These are phyloP conservation scores for Brassica hybrid DNA, from an alignment of 441 rosid genomes.

Conservation along the genomic window DNA sequence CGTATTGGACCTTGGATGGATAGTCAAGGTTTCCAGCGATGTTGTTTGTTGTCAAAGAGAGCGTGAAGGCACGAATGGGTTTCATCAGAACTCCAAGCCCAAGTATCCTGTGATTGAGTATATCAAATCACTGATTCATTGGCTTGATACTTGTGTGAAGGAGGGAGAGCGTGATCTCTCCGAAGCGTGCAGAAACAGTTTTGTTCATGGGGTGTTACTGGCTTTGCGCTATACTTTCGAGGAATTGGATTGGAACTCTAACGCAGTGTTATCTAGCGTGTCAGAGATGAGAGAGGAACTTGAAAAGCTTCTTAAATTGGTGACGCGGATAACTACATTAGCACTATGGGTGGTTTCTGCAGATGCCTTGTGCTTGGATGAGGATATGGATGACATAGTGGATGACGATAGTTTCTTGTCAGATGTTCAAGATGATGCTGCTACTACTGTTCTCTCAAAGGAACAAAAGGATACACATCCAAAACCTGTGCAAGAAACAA, in stretches of 20 bases:
- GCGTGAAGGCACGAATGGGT: slow-evolving; percentile 44
- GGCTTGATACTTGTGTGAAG: slow-evolving; percentile 75
- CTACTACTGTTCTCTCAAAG: slow-evolving; percentile 41
- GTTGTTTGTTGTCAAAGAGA: slow-evolving; percentile 56
- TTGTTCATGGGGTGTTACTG: slow-evolving; percentile 94
- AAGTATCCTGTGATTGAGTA: slow-evolving; percentile 72
- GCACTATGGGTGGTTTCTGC: slow-evolving; percentile 99
- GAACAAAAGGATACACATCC: slow-evolving; percentile 50
- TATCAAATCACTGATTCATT: slow-evolving; percentile 73
- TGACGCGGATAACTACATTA: slow-evolving; percentile 80
- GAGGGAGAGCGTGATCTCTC: slow-evolving; percentile 87
- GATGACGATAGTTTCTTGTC: slow-evolving; percentile 66
- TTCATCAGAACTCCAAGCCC: slow-evolving; percentile 39
- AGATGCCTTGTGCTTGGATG: slow-evolving; percentile 88
- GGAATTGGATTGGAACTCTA: slow-evolving; percentile 93
- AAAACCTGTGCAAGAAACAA: slow-evolving; percentile 48
- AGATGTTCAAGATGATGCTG: slow-evolving; percentile 53
- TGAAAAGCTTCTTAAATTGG: slow-evolving; percentile 79
- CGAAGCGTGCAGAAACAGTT: slow-evolving; percentile 87
- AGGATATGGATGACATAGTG: slow-evolving; percentile 83
- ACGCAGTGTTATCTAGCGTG: slow-evolving; percentile 61
- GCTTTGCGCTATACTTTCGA: slow-evolving; percentile 91
- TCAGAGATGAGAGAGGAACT: slow-evolving; percentile 74
- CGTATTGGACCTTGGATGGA: slow-evolving; percentile 88
- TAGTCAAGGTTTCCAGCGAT: slow-evolving; percentile 63